Conservation (phyloP, 192 early-diverging fungal genomes). For the Geosiphon pyriformis region DNA sequence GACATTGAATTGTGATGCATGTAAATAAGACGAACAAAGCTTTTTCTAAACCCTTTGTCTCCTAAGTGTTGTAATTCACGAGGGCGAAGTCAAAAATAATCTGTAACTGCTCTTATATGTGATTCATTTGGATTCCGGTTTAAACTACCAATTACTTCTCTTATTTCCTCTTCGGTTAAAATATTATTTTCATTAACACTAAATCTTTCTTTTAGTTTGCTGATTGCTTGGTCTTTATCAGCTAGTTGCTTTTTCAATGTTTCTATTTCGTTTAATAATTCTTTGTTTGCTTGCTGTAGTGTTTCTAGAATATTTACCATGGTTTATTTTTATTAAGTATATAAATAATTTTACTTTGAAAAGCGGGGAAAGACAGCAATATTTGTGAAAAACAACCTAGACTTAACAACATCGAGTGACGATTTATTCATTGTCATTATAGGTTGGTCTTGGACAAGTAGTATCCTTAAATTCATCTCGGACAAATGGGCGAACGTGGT, state of each 20-base stretch:
- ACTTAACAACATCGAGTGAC: neutral
- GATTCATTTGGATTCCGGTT: constrained; percentile 5
- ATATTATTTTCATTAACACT: constrained; percentile 1
- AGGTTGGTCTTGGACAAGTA: constrained; percentile 2
- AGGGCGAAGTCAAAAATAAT: constrained; percentile 16
- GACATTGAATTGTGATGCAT: neutral
- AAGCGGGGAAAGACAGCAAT: neutral
- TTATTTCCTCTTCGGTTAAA: constrained; percentile 16
- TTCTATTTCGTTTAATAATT: no score
- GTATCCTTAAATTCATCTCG: constrained; percentile 6
- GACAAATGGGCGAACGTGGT: neutral
- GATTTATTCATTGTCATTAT: constrained; percentile 11
- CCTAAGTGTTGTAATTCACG: constrained; percentile 1
- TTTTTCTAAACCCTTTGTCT: constrained; percentile 15
- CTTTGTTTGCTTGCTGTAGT: no score
- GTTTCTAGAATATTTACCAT: no score
- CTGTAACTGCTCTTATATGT: constrained; percentile 8
- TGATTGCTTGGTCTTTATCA: no score
- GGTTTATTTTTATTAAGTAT: no score
- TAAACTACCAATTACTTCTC: constrained; percentile 12
- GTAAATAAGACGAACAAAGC: constrained; percentile 16
- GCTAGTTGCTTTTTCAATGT: no score
- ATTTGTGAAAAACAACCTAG: neutral
- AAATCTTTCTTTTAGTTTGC: neutral
- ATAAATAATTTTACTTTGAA: constrained; percentile 7